Base-by-base conservation (phyloP, 2,329 filamentous ascomycete species). In the Apiospora koreana region DNA sequence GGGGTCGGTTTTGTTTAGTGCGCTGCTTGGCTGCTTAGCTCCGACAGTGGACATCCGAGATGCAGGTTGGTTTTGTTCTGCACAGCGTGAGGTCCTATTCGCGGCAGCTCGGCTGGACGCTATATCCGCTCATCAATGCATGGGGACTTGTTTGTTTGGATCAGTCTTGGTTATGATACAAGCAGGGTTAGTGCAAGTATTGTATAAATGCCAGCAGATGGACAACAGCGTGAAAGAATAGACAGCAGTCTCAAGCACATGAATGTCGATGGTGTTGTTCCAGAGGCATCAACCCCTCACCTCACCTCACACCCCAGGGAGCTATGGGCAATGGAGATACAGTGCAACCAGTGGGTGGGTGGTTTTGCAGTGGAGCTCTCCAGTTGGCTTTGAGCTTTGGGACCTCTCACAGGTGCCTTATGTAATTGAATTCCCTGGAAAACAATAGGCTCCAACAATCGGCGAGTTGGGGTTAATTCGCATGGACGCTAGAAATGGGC, bases 401-500 rank as follows among this genome's bases (percentile, higher is more conserved):
- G n/a, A 43, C 14, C 12, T 3, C 41, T 43, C 41, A 16, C 41
- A 43, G 54, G 54, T 8, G 31, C 54, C 54, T 62, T 62, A 62
- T n/a, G 18, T 62, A 62, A 62, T 31, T 62, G 54, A 38, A 62
- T 62, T 62, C 54, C 31, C 12, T 38, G 54, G 2, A 62, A 62
- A 5, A 38, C 31, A 4, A 62, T 38, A 38, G 54, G 54, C 54
- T 43, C 50, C 31, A 38, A 62, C 5, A 12, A 21, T n/a, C 9
- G 4, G 54, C 21, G 54, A 31, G 28, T 38, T 38, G 54, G 18
- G 28, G 28, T n/a, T 62, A 62, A 31, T 10, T 38, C 41, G 54
- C 54, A 62, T 62, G 54, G 54, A 62, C 54, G 31, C 54, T 62
- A 62, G 54, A 62, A 62, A 62, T 62, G 54, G 54, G 16, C 54